A percentile compares a stretch with the other conserved stretches of the same genome.
phyloP scores from a whole-genome alignment of 2,329 filamentous ascomycete species.

The Ascochyta rabiei region DNA sequence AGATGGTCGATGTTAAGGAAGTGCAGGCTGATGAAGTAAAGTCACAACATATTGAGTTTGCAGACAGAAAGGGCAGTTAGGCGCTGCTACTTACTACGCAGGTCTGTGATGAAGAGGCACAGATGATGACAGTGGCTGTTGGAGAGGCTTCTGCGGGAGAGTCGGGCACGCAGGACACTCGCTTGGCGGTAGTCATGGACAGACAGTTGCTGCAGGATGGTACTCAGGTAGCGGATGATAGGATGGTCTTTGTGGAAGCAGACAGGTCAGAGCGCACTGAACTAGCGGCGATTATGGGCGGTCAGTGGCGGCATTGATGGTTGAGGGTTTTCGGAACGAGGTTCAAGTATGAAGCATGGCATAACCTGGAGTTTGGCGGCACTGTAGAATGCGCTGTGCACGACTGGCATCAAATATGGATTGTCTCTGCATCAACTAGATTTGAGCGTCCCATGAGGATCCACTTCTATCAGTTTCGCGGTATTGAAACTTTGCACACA shows the following conservation, averaged over 20 bases:
- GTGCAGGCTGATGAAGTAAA: constrained; percentile 13
- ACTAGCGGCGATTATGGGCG: neutral
- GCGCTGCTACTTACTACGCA: neutral
- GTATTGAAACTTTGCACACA: too few species aligned
- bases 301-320: neutral
- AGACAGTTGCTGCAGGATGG: neutral
- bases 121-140: neutral
- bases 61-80: constrained; percentile 35
- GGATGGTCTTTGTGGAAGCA: too few species aligned
- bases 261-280: neutral
- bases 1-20: constrained; percentile 36
- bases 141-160: neutral
- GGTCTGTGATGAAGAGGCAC: neutral
- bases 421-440: neutral
- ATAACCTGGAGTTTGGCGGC: neutral
- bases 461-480: too few species aligned
- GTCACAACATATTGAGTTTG: constrained; percentile 32
- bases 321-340: neutral
- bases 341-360: neutral
- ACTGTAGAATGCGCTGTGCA: neutral
- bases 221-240: too few species aligned
- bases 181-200: neutral
- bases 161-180: neutral
- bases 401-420: neutral
- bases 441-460: neutral